Percentiles rank a stretch among this genome's conserved stretches.
phyloP scores from a whole-genome alignment of 352 stramenopile species.

The Nothophytophthora sp. region DNA sequence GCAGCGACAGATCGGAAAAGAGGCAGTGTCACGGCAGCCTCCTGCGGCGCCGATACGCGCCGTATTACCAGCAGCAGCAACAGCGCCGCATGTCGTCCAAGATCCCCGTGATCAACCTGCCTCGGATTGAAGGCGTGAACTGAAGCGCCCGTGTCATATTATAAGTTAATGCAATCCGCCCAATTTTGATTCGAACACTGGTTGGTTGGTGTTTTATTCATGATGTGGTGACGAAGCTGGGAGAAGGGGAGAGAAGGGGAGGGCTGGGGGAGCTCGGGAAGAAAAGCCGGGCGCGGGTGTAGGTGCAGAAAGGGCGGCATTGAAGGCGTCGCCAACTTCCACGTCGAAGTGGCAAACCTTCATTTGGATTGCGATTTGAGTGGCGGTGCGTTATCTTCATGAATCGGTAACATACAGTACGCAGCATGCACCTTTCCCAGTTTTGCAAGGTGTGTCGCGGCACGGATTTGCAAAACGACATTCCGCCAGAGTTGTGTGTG shows the following conservation, averaged over 20 bases:
- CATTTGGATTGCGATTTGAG: too few species aligned
- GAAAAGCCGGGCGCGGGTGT: conserved; percentile 1
- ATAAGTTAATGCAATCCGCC: conserved; percentile 1
- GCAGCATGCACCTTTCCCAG: too few species aligned
- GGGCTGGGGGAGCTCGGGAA: background rate
- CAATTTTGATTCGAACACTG: conserved; percentile 8
- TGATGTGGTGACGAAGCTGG: background rate
- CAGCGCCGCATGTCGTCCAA: conserved; percentile 44
- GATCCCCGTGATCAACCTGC: conserved; percentile 57
- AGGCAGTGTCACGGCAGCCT: conserved; percentile 6
- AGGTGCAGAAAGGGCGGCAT: conserved; percentile 14
- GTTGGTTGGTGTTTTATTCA: background rate
- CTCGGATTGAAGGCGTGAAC: conserved; percentile 68
- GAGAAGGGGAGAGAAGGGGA: background rate
- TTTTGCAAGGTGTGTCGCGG: too few species aligned
- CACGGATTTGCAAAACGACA: too few species aligned
- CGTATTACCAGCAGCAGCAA: conserved; percentile 37
- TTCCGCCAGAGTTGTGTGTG: too few species aligned
- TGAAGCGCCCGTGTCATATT: conserved; percentile 14
- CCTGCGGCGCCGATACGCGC: conserved; percentile 23
- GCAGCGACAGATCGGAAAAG: background rate
- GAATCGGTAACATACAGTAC: too few species aligned
- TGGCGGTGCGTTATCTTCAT: too few species aligned
- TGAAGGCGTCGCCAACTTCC: conserved; percentile 24
- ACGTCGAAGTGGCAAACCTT: conserved; percentile 27